Conservation (phyloP, 2,329 filamentous ascomycete species). For the Diaporthe sp. region DNA sequence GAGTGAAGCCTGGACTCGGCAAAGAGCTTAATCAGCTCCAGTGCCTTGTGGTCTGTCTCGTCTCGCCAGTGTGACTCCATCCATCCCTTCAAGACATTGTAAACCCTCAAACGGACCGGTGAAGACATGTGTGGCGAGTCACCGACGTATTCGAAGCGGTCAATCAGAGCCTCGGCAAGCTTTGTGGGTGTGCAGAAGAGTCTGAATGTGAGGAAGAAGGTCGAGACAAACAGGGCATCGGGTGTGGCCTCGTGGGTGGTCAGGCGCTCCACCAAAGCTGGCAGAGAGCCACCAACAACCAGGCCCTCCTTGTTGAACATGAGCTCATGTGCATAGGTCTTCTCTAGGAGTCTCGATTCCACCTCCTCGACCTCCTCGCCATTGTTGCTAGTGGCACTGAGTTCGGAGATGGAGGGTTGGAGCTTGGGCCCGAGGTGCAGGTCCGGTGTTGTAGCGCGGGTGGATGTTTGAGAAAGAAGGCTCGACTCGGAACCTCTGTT, state of each 20-base stretch:
- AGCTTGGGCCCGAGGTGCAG: slow-evolving; percentile 64
- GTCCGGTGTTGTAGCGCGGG: slow-evolving; percentile 89
- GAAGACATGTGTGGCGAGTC: slow-evolving; percentile 80
- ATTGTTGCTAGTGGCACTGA: slow-evolving; percentile 75
- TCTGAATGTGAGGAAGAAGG: slow-evolving; percentile 96
- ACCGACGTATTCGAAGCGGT: slow-evolving; percentile 91
- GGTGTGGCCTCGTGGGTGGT: slow-evolving; percentile 94
- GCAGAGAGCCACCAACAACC: slow-evolving; percentile 90
- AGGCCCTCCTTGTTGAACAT: slow-evolving; percentile 95
- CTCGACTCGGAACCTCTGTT: slow-evolving; percentile 87
- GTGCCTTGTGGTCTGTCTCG: slow-evolving; percentile 80
- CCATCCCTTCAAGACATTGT: slow-evolving; percentile 98
- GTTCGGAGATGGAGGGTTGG: slow-evolving; percentile 75
- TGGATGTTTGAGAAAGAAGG: slow-evolving; percentile 84
- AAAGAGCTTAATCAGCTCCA: slow-evolving; percentile 83
- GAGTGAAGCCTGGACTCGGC: slow-evolving; percentile 78
- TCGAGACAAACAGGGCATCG: slow-evolving; percentile 90
- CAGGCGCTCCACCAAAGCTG: slow-evolving; percentile 92
- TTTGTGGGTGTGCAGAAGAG: slow-evolving; percentile 87
- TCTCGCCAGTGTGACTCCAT: slow-evolving; percentile 95
- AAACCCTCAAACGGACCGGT: slow-evolving; percentile 89
- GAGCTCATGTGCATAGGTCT: slow-evolving; percentile 91
- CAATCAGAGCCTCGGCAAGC: slow-evolving; percentile 85
- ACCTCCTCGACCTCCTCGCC: slow-evolving; percentile 83
- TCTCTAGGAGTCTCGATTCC: slow-evolving; percentile 88